phyloP scores from a whole-genome alignment of 345 rosid genomes.

The Zanthoxylum bungeanum region DNA sequence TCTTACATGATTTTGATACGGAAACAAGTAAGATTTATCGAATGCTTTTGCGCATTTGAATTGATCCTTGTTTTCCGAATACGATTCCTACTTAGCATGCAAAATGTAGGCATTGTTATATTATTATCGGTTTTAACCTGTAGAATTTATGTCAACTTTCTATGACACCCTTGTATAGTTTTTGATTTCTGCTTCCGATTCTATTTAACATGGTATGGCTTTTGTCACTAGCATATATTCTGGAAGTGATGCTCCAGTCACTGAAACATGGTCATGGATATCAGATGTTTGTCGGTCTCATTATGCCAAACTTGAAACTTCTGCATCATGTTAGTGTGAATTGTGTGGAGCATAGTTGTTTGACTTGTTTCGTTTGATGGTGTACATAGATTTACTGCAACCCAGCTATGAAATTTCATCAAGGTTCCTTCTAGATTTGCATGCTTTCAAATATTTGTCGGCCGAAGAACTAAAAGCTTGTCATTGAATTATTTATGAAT shows the following conservation, averaged over 20 bases:
- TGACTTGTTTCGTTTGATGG: not conserved
- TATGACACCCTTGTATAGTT: not conserved
- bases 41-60: too few species aligned
- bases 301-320: not conserved
- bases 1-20: slow-evolving; percentile 20
- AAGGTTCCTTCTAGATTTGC: not conserved
- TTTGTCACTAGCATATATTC: not conserved
- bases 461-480: too few species aligned
- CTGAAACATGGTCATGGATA: not conserved
- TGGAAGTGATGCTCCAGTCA: too few species aligned
- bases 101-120: slow-evolving; percentile 17
- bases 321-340: not conserved
- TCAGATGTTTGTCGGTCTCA: not conserved
- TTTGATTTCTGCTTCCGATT: not conserved
- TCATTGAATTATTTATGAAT: too few species aligned
- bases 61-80: too few species aligned
- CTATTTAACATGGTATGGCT: not conserved
- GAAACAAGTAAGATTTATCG: slow-evolving; percentile 4
- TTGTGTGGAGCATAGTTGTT: not conserved
- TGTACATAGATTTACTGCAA: not conserved
- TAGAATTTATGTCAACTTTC: slow-evolving; percentile 12
- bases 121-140: slow-evolving; percentile 9
- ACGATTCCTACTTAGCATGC: too few species aligned
- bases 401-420: not conserved
- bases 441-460: not conserved